Evolutionary conservation across 1,284 basidiomycete genomes (phyloP).

Genomic region (Cryptococcus depauperatus): DNA sequence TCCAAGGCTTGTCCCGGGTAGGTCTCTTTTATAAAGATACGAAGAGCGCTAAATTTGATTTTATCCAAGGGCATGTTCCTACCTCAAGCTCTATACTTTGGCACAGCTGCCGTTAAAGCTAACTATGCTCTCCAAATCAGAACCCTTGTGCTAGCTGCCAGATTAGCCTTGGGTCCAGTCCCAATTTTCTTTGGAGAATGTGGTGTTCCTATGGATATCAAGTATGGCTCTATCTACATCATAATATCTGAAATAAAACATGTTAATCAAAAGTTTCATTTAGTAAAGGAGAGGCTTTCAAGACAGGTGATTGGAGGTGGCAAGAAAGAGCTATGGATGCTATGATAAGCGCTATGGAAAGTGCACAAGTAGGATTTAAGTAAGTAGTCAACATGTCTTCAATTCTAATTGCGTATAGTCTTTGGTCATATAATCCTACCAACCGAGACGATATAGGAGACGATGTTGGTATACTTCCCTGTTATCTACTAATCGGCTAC

Average conservation of each 20-base stretch:
- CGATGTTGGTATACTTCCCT: slow-evolving; percentile 39
- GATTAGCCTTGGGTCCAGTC: slow-evolving; percentile 61
- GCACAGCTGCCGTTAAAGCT: slow-evolving; percentile 63
- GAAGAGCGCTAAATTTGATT: not conserved
- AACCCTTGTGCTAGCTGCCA: slow-evolving; percentile 64
- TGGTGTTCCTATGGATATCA: slow-evolving; percentile 89
- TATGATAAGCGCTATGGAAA: slow-evolving; percentile 67
- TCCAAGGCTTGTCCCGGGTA: slow-evolving; percentile 77
- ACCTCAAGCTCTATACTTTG: slow-evolving; percentile 74
- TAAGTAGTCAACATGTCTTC: slow-evolving; percentile 47
- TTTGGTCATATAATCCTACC: slow-evolving; percentile 92
- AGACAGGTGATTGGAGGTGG: slow-evolving; percentile 66
- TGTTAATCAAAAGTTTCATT: too few species aligned
- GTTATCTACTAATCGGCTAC: not conserved
- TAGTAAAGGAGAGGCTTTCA: slow-evolving; percentile 64
- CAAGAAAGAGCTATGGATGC: slow-evolving; percentile 84
- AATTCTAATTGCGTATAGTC: slow-evolving; percentile 45
- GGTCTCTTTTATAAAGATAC: slow-evolving; percentile 21
- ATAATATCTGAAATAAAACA: too few species aligned
- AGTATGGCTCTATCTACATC: slow-evolving; percentile 63
- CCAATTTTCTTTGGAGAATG: slow-evolving; percentile 83
- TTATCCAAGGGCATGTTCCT: slow-evolving; percentile 68
- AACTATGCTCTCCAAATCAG: slow-evolving; percentile 75
- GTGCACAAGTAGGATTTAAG: slow-evolving; percentile 69
- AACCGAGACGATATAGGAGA: slow-evolving; percentile 76